These are phyloP conservation scores for Moesziomyces aphidis DNA, from an alignment of 1,284 basidiomycete genomes.

Conservation along the genomic window DNA sequence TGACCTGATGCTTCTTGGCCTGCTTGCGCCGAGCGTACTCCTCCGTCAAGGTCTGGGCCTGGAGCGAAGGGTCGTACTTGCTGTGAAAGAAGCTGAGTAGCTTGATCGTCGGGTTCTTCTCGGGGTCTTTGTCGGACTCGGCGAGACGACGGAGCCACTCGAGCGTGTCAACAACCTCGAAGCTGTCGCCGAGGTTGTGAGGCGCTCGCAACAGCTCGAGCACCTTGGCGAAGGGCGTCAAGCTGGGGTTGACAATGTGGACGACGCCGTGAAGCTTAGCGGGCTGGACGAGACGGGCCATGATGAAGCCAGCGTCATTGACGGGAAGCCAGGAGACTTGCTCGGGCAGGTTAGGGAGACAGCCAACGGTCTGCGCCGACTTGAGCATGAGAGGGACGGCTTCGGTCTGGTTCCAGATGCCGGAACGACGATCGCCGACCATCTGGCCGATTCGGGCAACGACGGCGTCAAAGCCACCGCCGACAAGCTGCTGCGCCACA, in stretches of 20 bases:
- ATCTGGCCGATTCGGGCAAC: slow-evolving; percentile 70
- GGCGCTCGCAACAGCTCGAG: slow-evolving; percentile 72
- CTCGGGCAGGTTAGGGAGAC: slow-evolving; percentile 71
- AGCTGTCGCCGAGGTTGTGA: slow-evolving; percentile 75
- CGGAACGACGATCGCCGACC: slow-evolving; percentile 72
- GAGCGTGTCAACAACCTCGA: slow-evolving; percentile 79
- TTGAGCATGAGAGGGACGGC: slow-evolving; percentile 69
- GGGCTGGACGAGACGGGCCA: slow-evolving; percentile 70
- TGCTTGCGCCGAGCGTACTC: background rate
- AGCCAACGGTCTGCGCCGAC: slow-evolving; percentile 70
- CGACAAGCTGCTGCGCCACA: slow-evolving; percentile 64
- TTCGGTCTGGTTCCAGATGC: slow-evolving; percentile 75
- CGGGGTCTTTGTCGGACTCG: slow-evolving; percentile 69
- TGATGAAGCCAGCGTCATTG: slow-evolving; percentile 72
- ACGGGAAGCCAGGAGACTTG: slow-evolving; percentile 74
- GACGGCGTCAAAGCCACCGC: slow-evolving; percentile 18
- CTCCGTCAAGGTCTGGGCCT: background rate
- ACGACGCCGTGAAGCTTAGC: slow-evolving; percentile 8
- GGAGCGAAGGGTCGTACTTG: slow-evolving; percentile 7
- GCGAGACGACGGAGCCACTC: slow-evolving; percentile 72
- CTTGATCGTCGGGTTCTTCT: slow-evolving; percentile 72
- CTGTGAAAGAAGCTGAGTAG: slow-evolving; percentile 70
- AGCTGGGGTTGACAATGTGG: slow-evolving; percentile 23
- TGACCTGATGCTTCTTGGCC: background rate
- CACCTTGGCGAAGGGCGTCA: slow-evolving; percentile 71